phyloP scores from a whole-genome alignment of 371 early-diverging fungal species.

The Mucor sp. region DNA sequence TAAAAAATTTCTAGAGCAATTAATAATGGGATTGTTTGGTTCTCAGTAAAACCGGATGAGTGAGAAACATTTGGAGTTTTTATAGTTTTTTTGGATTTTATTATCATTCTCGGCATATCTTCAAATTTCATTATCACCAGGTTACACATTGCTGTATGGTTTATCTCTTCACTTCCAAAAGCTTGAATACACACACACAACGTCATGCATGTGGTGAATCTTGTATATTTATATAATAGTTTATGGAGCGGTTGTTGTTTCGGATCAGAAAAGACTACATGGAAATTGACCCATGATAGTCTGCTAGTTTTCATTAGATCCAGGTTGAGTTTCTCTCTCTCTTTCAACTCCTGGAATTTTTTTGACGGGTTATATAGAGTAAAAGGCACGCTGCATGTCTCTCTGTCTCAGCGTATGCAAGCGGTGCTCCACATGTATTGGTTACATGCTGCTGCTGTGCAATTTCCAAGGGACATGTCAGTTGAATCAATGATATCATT shows the following conservation, averaged over 20 bases:
- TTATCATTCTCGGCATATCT: constrained; percentile 11
- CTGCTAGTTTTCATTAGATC: not conserved
- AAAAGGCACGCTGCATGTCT: not conserved
- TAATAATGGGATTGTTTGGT: not conserved
- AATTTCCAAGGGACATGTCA: not conserved
- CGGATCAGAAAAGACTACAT: not conserved
- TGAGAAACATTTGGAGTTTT: not conserved
- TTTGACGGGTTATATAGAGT: too few relatives aligned
- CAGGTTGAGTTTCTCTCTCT: not conserved
- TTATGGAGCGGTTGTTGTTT: not conserved
- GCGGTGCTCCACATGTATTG: not conserved
- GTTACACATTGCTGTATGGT: constrained; percentile 3
- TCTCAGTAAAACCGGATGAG: not conserved
- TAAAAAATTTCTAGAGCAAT: not conserved
- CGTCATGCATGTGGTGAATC: not conserved
- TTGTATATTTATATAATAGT: not conserved
- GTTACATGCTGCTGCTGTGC: not conserved
- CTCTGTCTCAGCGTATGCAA: not conserved
- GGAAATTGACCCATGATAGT: not conserved
- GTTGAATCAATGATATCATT: not conserved
- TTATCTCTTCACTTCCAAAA: not conserved
- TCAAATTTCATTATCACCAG: constrained; percentile 5
- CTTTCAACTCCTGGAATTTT: not conserved
- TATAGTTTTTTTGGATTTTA: constrained; percentile 6
- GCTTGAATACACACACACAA: not conserved